Base-by-base conservation (phyloP, 441 rosid species). In the Populus hybrid region DNA sequence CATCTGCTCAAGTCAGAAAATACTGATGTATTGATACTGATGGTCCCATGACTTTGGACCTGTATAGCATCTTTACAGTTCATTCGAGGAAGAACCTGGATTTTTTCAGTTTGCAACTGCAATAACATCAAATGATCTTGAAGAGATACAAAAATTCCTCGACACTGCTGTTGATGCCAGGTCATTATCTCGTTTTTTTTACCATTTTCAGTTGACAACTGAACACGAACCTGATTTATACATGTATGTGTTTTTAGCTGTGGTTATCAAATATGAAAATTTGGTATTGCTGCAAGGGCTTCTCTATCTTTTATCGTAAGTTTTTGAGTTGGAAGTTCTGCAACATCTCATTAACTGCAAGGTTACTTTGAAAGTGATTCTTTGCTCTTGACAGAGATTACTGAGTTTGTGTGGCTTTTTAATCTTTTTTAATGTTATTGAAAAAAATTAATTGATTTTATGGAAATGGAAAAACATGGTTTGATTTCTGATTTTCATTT, bases 61-160 rank as follows among this genome's bases (percentile, higher is more conserved):
- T 78, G 73, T 79, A 85, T 91, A 96, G 98, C 83, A 83, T 78
- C 94, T 92, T 76, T 91, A 90, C 67, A 86, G 83, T 3, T 86
- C 98, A 70, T 96, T 94, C 85, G 89, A 88, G 84, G 94, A 89
- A 83, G 98, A 94, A 53, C 89, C 88, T 76, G 97, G 97, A 64
- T 79, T 74, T 84, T 88, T 94, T 79, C 97, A 92, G 89, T 96
- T 91, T 87, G 98, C 98, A 80, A 90, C 94, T 32, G 88, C 94
- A 78, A 73, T 90, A 81, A 91, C 91, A 59, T 96, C 99, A 42
- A 91, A 78, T 82, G 99, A 96, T 77, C 83, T 96, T 24, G 98
- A 94, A 77, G 98, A 94, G 85, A 94, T 96, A 80, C 98, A 94
- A 78, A 89, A 86, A 64, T 96, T 96, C 82, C 94, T 94, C 76